Evolutionary conservation across 1,139 yeast species (phyloP).

Genomic region (Nadsonia starkeyi-henricii): DNA sequence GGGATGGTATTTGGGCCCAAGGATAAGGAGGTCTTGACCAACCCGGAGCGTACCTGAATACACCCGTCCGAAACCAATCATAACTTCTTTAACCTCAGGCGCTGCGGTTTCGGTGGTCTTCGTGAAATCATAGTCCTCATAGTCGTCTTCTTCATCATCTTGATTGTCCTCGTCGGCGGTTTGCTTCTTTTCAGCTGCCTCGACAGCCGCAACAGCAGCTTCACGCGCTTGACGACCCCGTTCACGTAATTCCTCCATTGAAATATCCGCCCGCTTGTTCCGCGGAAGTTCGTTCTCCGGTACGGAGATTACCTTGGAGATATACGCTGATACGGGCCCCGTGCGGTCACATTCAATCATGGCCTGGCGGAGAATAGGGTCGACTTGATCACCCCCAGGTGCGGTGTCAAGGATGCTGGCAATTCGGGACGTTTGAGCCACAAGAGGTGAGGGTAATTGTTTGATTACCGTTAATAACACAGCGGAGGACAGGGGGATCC

Average conservation of each 20-base stretch:
- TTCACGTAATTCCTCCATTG: conserved; percentile 48
- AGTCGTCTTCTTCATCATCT: conserved; percentile 21
- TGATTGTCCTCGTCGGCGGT: conserved; percentile 9
- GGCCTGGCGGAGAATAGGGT: conserved; percentile 35
- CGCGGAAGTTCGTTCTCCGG: conserved; percentile 71
- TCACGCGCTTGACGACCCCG: conserved; percentile 58
- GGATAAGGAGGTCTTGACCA: conserved; percentile 61
- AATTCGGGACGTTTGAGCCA: conserved; percentile 60
- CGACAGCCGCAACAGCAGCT: conserved; percentile 36
- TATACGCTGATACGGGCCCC: conserved; percentile 65
- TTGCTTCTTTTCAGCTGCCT: conserved; percentile 32
- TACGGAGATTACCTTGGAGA: conserved; percentile 77
- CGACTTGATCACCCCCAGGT: conserved; percentile 39
- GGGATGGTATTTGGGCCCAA: conserved; percentile 85
- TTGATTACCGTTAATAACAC: conserved; percentile 75
- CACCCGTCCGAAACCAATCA: conserved; percentile 79
- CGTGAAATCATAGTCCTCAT: conserved; percentile 18
- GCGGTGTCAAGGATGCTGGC: conserved; percentile 49
- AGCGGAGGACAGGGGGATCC: conserved; percentile 89
- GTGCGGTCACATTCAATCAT: conserved; percentile 51
- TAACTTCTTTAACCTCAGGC: conserved; percentile 20
- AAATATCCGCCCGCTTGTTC: conserved; percentile 22
- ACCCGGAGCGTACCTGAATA: conserved; percentile 68
- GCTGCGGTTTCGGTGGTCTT: conserved; percentile 6
- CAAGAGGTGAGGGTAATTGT: conserved; percentile 67